Conservation (phyloP, 768 basidiomycete genomes). For the Suillus lakei region DNA sequence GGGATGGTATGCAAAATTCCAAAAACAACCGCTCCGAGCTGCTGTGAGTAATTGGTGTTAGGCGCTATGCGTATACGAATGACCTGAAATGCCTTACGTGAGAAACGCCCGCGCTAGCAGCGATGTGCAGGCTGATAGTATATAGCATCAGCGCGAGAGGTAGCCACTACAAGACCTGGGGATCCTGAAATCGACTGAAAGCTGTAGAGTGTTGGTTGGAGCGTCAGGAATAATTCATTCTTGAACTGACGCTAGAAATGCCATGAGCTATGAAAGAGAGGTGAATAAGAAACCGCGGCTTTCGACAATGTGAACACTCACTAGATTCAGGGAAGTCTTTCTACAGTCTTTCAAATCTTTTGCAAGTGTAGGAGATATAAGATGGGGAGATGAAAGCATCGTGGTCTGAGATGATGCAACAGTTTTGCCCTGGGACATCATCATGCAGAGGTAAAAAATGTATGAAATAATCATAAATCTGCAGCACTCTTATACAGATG, state of each 20-base stretch:
- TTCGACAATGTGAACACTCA: conserved; percentile 5
- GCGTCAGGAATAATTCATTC: not conserved
- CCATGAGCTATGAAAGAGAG: conserved; percentile 23
- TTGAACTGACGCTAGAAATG: conserved; percentile 30
- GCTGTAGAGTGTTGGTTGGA: conserved; percentile 14
- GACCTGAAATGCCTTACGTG: conserved; percentile 16
- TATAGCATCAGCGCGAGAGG: conserved; percentile 33
- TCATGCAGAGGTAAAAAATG: not conserved
- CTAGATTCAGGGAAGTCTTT: conserved; percentile 27
- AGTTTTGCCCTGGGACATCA: not conserved
- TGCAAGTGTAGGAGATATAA: conserved; percentile 17
- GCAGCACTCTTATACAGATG: not conserved
- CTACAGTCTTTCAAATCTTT: conserved; percentile 27
- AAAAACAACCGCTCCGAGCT: conserved; percentile 20
- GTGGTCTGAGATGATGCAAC: not conserved
- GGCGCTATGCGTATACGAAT: no score
- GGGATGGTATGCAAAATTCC: conserved; percentile 31
- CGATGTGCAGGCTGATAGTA: conserved; percentile 33
- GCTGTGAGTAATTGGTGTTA: not conserved
- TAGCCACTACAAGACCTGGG: conserved; percentile 18
- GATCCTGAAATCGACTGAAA: conserved; percentile 29
- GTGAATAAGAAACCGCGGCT: not conserved
- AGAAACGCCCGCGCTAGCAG: conserved; percentile 20
- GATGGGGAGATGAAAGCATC: not conserved
- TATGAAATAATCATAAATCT: no score